Conservation (phyloP, 768 basidiomycete genomes). For the Cystoderma amianthinum region DNA sequence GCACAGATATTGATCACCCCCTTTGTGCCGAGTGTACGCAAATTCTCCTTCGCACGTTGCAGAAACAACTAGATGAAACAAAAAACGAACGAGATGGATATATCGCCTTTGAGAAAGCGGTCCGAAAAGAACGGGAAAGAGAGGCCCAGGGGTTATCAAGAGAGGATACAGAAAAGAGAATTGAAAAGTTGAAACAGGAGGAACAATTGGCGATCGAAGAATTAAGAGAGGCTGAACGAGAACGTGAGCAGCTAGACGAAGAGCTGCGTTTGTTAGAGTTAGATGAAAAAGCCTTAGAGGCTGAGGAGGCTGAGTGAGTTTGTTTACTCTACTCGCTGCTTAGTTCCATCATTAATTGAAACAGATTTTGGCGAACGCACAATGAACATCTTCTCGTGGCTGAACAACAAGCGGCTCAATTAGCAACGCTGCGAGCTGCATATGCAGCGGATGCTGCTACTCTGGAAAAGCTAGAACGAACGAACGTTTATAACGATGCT, state of each 20-base stretch:
- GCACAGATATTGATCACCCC: slow-evolving; percentile 85
- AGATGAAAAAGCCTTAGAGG: slow-evolving; percentile 73
- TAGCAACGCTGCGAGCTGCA: slow-evolving; percentile 68
- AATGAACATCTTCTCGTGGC: slow-evolving; percentile 63
- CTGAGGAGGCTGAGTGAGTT: slow-evolving; percentile 79
- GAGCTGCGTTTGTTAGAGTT: slow-evolving; percentile 65
- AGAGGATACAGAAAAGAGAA: slow-evolving; percentile 66
- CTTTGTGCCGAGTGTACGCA: slow-evolving; percentile 94
- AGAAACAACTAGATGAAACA: slow-evolving; percentile 81
- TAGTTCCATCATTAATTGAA: slow-evolving; percentile 6
- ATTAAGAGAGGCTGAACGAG: slow-evolving; percentile 68
- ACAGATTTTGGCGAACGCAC: slow-evolving; percentile 78
- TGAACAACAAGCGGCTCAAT: slow-evolving; percentile 61
- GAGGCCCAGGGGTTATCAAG: slow-evolving; percentile 53
- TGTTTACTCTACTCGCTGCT: neutral
- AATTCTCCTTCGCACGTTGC: slow-evolving; percentile 66
- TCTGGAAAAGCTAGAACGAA: slow-evolving; percentile 79
- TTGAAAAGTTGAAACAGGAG: slow-evolving; percentile 64
- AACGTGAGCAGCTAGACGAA: slow-evolving; percentile 67
- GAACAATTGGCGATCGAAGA: slow-evolving; percentile 67
- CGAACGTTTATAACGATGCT: slow-evolving; percentile 93
- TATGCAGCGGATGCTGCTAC: slow-evolving; percentile 73
- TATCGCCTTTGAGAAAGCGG: slow-evolving; percentile 86
- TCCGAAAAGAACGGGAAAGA: slow-evolving; percentile 73
- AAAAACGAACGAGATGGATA: slow-evolving; percentile 91